Conservation (phyloP, 495 filamentous ascomycete species). For the Lichina pygmaea region DNA sequence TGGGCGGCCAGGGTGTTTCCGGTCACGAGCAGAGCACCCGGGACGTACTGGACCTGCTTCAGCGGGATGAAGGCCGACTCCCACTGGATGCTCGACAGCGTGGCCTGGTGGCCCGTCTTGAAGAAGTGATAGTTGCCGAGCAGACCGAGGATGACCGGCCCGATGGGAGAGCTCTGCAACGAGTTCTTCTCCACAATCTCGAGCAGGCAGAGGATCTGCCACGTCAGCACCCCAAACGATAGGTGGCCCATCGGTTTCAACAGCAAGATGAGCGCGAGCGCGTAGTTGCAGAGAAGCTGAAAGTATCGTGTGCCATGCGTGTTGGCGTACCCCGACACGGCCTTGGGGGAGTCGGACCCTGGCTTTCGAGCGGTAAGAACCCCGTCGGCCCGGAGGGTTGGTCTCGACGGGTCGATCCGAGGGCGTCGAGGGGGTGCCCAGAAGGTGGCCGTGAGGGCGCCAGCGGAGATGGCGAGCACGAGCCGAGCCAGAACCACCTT, state of each 20-base stretch:
- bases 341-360: constrained; percentile 10
- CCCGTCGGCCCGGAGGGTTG: neutral
- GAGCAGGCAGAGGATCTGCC: constrained; percentile 64
- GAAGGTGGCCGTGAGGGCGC: constrained; percentile 35
- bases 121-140: constrained; percentile 87
- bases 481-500: constrained; percentile 51
- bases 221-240: constrained; percentile 47
- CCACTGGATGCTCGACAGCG: constrained; percentile 77
- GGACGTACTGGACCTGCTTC: constrained; percentile 61
- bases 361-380: constrained; percentile 5
- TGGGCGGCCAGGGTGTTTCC: constrained; percentile 79
- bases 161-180: constrained; percentile 42
- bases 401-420: neutral
- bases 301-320: constrained; percentile 77
- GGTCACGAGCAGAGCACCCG: constrained; percentile 53
- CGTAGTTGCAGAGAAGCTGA: constrained; percentile 52
- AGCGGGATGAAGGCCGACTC: constrained; percentile 87
- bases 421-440: constrained; percentile 22
- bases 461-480: constrained; percentile 38
- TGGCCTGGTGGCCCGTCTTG: constrained; percentile 92
- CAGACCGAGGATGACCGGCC: constrained; percentile 58
- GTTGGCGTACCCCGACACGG: constrained; percentile 77
- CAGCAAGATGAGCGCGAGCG: constrained; percentile 47
- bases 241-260: constrained; percentile 89
- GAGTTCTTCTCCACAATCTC: constrained; percentile 69